Evolutionary conservation across 805 yeast genomes (phyloP), one percentile per base, ranked within the genome.

Genomic region (Candida insectalens): DNA sequence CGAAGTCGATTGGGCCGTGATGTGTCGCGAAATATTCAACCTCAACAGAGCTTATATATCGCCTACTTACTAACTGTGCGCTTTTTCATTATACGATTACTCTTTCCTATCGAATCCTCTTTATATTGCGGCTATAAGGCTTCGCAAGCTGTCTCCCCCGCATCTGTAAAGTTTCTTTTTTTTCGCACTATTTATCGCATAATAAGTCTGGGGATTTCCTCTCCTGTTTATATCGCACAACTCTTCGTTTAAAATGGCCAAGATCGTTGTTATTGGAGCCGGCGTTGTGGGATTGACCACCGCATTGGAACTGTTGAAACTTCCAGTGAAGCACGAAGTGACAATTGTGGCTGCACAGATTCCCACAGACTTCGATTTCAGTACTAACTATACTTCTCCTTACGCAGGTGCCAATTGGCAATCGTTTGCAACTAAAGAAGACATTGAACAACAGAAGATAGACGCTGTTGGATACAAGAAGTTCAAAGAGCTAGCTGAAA

Each of bases 1-100:
- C 22, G 84, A 77, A 36, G 77, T 83, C 34, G 96, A 87, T 47
- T 89, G 97, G 97, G 81, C 74, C 49, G 67, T 82, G 5, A 60
- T 89, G 47, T 84, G 96, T 50, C 69, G 89, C 23, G 94, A 85
- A 48, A 83, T 89, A 38, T 75, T 80, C 49, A 68, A 71, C 40
- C 62, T 89, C 60, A 89, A 88, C 55, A 67, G 71, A 47, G 80
- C 80, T 7, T 80, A 77, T 46, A 67, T 77, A 32, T 57, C 51
- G 42, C 50, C 56, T 19, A 40, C 38, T 10, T 37, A 38, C 30
- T 45, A 21, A 28, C 6, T n/a, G n/a, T n/a, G n/a, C n/a, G n/a
- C n/a, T n/a, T n/a, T n/a, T n/a, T n/a, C n/a, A n/a, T n/a, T n/a
- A n/a, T n/a, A n/a, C n/a, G n/a, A n/a, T n/a, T n/a, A n/a, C n/a